Evolutionary conservation across 2,329 filamentous ascomycete species (phyloP), one percentile per base, ranked within the genome.

Genomic region (Zymoseptoria pseudotritici): DNA sequence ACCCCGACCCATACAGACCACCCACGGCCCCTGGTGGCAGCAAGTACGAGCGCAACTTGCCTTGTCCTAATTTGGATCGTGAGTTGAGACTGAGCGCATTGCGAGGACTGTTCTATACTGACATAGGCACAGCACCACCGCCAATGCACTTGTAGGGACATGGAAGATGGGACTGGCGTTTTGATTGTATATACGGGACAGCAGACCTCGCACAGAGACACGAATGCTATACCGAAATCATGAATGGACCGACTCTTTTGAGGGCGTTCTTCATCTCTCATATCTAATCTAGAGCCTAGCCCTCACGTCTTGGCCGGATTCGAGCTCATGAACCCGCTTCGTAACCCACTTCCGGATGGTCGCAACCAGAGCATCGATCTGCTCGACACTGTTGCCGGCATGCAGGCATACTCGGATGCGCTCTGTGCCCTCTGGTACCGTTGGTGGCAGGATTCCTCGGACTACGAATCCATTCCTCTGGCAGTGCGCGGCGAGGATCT

Each of bases 11-110:
- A 31, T 97, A 96, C 75, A 81, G 84, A 68, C 85, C 88, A 66
- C 94, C 94, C 13, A 96, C 91, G 50, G 93, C 94, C 49, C 94
- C 94, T 10, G 94, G 94, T 82, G 94, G 93, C 67, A 96, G 91
- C 65, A 97, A 97, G 82, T 97, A 89, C 77, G 94, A 97, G 79
- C 85, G 94, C 74, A 99, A 99, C 76, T 75, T 97, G 58, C 90
- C 91, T 36, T 83, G 85, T 60, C 91, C 87, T 36, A 86, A 87
- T 67, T 80, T 95, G 60, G 88, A 91, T 65, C 86, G 93, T 97
- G 79, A 82, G 90, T 69, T 21, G 21, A 42, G 22, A 17, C 4
- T 22, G 21, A 54, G 42, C 57, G 50, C 46, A 20, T 24, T 50
- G 20, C 22, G 21, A 24, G 17, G 21, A 54, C 10, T 22, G 19